Conservation (phyloP, 441 rosid genomes). For the Populus hybrid region DNA sequence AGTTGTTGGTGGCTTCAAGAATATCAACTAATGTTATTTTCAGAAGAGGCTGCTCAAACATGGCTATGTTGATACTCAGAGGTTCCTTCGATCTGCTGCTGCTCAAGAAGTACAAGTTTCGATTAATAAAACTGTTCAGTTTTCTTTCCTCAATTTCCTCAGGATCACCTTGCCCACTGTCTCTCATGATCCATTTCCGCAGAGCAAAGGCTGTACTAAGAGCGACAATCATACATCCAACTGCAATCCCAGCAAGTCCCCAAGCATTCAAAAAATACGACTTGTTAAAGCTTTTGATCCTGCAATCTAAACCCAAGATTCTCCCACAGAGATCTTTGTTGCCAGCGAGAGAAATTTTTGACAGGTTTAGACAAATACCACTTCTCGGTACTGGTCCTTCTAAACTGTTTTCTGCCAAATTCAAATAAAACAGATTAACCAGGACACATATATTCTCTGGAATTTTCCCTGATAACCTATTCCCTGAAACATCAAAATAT, state of each 20-base stretch:
- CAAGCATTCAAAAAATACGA: slow-evolving; percentile 40
- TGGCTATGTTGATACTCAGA: slow-evolving; percentile 82
- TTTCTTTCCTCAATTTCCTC: slow-evolving; percentile 58
- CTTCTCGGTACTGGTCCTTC: slow-evolving; percentile 60
- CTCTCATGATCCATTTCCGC: slow-evolving; percentile 40
- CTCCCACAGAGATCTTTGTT: slow-evolving; percentile 68
- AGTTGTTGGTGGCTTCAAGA: slow-evolving; percentile 74
- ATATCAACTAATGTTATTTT: slow-evolving; percentile 67
- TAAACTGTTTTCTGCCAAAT: slow-evolving; percentile 54
- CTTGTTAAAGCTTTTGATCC: slow-evolving; percentile 29
- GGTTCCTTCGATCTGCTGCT: slow-evolving; percentile 46
- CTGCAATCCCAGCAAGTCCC: slow-evolving; percentile 47
- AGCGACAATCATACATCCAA: slow-evolving; percentile 44
- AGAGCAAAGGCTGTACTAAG: slow-evolving; percentile 32
- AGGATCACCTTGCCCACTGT: slow-evolving; percentile 32
- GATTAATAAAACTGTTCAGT: slow-evolving; percentile 49
- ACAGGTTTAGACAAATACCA: slow-evolving; percentile 60
- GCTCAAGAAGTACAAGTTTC: slow-evolving; percentile 47
- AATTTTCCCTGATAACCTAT: slow-evolving; percentile 59
- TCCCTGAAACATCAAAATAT: slow-evolving; percentile 63
- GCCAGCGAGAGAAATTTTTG: slow-evolving; percentile 45
- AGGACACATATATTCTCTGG: slow-evolving; percentile 57
- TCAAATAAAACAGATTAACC: slow-evolving; percentile 42
- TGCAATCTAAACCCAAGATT: no score
- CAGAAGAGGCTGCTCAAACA: slow-evolving; percentile 86